Conservation (phyloP, 495 filamentous ascomycete species). For the Lineolata rhizophorae region DNA sequence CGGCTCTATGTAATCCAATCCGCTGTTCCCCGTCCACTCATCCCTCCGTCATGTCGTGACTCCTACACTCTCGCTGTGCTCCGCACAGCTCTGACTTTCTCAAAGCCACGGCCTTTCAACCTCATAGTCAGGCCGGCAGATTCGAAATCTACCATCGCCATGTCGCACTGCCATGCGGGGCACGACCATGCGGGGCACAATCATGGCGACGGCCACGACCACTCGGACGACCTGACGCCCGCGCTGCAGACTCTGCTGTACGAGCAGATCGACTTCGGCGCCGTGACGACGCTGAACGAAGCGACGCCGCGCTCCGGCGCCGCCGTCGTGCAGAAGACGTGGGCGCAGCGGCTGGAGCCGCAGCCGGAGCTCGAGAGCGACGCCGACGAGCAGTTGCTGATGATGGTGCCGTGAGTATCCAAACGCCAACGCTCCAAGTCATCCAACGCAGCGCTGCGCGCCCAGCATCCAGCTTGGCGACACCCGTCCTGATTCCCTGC, state of each 20-base stretch:
- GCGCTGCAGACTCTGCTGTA: constrained; percentile 76
- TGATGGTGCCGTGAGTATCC: constrained; percentile 62
- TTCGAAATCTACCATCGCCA: too few relatives aligned
- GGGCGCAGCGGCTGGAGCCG: constrained; percentile 50
- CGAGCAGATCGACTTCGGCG: constrained; percentile 73
- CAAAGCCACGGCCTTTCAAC: too few relatives aligned
- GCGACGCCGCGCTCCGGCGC: constrained; percentile 38
- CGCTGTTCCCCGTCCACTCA: too few relatives aligned
- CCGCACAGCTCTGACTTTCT: too few relatives aligned
- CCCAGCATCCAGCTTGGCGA: too few relatives aligned
- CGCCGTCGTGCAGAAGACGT: constrained; percentile 71
- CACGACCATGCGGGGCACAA: constrained; percentile 15
- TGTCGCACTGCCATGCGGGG: not conserved
- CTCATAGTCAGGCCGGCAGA: too few relatives aligned
- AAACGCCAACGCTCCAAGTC: constrained; percentile 1
- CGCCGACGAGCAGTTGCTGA: constrained; percentile 79
- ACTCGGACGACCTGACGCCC: constrained; percentile 71
- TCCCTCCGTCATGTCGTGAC: too few relatives aligned
- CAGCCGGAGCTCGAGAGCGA: constrained; percentile 63
- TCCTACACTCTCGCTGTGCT: too few relatives aligned
- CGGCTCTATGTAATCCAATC: too few relatives aligned
- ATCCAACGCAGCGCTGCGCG: too few relatives aligned
- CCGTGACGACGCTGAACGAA: constrained; percentile 74
- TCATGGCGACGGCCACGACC: constrained; percentile 17
- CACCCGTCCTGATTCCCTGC: constrained; percentile 1